Evolutionary conservation across 768 basidiomycete genomes (phyloP), one percentile per base, ranked within the genome.

Genomic region (Phanerochaete sordida): DNA sequence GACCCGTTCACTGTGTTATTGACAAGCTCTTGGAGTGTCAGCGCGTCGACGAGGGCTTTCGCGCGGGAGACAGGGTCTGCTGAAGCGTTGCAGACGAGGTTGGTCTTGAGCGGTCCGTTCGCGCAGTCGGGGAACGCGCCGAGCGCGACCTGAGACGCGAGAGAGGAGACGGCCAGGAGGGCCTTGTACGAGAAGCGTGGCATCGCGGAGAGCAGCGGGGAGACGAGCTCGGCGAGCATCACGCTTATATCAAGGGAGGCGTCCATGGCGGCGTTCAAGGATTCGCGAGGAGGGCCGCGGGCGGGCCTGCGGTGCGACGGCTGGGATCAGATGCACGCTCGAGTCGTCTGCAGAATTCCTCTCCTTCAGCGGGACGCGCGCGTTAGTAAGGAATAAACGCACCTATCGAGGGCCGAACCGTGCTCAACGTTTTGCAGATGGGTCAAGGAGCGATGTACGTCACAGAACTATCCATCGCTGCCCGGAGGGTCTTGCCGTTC

Each of bases 11-110:
- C 79, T 4, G 81, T 82, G 67, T 84, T 84, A 57, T 69, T 73
- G 51, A 80, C 79, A 58, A 84, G 69, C 62, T 86, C 84, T 16
- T 73, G 74, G 31, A 79, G 73, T 13, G 80, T 84, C 66, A 84
- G 81, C 61, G 78, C 69, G 46, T 73, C 62, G 51, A 84, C 73
- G 55, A 85, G 68, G 16, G 81, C 79, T n/a, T 73, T 70, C 8
- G 84, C 84, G 16, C 84, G 78, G 28, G 78, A 75, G 7, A 74
- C 64, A 16, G 80, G 69, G 61, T 77, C 76, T 57, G 77, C 72
- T 28, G 77, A 69, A 5, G 75, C 75, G 63, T 84, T 74, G 68
- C 83, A 85, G 31, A 84, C 79, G 8, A 70, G 67, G 58, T 78
- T 83, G 21, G 68, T 70, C 45, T 74, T 75, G 59, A 84, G 71